Evolutionary conservation across 2,329 filamentous ascomycete species (phyloP).

Genomic region (Stylonectria norvegica): DNA sequence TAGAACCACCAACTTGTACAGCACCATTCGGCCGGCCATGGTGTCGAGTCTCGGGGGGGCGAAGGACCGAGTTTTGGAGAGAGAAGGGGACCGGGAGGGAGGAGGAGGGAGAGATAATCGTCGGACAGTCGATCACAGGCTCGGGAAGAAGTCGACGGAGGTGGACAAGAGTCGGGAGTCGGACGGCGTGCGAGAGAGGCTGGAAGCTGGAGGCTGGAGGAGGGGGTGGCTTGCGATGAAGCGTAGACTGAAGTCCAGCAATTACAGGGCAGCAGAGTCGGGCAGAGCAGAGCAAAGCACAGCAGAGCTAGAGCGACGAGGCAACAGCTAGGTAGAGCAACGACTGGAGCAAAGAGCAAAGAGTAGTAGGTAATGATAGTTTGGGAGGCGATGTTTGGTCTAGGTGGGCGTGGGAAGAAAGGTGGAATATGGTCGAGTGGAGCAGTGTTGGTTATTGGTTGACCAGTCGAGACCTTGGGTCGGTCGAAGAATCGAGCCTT

Average conservation of each 20-base stretch:
- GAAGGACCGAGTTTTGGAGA: constrained; percentile 17
- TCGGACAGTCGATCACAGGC: constrained; percentile 18
- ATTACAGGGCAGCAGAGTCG: constrained; percentile 17
- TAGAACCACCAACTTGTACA: constrained; percentile 94
- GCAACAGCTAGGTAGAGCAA: constrained; percentile 1
- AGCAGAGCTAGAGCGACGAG: no score
- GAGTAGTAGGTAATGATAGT: constrained; percentile 10
- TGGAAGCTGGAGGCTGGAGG: constrained; percentile 22
- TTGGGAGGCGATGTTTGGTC: constrained; percentile 21
- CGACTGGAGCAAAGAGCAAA: constrained; percentile 11
- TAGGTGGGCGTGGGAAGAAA: constrained; percentile 18
- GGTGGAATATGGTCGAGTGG: constrained; percentile 18
- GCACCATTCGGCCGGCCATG: constrained; percentile 91
- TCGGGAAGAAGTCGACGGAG: constrained; percentile 13
- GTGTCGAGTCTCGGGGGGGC: constrained; percentile 27
- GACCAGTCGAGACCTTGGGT: no score
- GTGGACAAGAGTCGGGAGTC: constrained; percentile 25
- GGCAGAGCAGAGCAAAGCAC: not conserved
- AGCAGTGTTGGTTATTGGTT: no score
- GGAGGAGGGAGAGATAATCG: constrained; percentile 13
- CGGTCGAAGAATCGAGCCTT: no score
- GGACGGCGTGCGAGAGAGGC: constrained; percentile 21
- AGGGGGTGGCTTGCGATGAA: constrained; percentile 30
- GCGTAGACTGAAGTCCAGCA: constrained; percentile 23
- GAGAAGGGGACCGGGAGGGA: constrained; percentile 8